Percentiles rank a stretch among this genome's conserved stretches.
Evolutionary conservation across 192 early-diverging fungal species (phyloP).

Genomic region (Backusella tuberculispora): DNA sequence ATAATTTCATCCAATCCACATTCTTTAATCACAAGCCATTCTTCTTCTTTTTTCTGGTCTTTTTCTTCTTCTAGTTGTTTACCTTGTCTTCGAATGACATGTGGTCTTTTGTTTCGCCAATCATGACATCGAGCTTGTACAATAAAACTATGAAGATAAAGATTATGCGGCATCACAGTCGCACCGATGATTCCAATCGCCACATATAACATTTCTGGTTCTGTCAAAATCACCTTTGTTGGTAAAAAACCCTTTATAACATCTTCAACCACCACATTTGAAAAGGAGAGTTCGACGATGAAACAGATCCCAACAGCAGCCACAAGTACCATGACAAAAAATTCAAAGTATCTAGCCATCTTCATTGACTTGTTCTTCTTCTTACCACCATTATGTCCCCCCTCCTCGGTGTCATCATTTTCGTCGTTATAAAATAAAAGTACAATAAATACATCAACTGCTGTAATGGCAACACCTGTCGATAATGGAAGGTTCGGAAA

Average conservation of each 20-base stretch:
- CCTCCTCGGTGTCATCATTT: constrained; percentile 9
- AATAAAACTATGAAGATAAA: constrained; percentile 79
- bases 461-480: constrained; percentile 75
- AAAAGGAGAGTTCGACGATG: constrained; percentile 59
- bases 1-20: background rate
- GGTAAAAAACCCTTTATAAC: constrained; percentile 72
- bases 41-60: background rate
- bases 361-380: constrained; percentile 31
- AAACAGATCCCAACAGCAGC: constrained; percentile 68
- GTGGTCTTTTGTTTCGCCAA: constrained; percentile 30
- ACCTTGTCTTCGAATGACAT: background rate
- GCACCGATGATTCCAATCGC: constrained; percentile 86
- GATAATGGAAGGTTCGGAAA: constrained; percentile 67
- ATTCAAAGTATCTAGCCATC: constrained; percentile 64
- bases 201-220: constrained; percentile 63
- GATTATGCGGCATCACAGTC: constrained; percentile 74
- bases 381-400: background rate
- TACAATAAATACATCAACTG: constrained; percentile 72
- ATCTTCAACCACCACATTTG: constrained; percentile 57
- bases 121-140: constrained; percentile 63
- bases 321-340: constrained; percentile 67
- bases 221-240: constrained; percentile 54
- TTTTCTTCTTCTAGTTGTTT: no score
- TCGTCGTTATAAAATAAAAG: constrained; percentile 64
- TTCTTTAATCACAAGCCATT: constrained; percentile 1